These are phyloP conservation scores for Moesziomyces globuligerus DNA, from an alignment of 1,284 basidiomycete genomes.

Conservation along the genomic window DNA sequence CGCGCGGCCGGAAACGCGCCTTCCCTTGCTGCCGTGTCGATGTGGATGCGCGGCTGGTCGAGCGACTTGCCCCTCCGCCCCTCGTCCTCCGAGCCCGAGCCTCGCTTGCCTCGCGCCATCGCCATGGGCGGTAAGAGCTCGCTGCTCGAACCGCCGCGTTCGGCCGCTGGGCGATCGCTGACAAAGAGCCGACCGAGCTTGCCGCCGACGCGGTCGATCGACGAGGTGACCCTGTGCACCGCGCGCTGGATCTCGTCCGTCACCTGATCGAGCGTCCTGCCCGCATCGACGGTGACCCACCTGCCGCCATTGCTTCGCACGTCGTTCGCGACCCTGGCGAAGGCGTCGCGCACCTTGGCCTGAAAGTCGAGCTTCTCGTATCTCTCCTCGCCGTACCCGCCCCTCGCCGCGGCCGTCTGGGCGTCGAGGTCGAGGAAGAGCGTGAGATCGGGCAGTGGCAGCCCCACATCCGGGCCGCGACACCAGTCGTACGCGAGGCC, in stretches of 20 bases:
- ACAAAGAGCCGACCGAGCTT: slow-evolving; percentile 36
- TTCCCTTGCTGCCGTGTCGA: slow-evolving; percentile 12
- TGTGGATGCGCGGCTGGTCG: slow-evolving; percentile 17
- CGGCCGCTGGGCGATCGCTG: slow-evolving; percentile 15
- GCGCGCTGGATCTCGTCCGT: slow-evolving; percentile 47
- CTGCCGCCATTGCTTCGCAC: slow-evolving; percentile 39
- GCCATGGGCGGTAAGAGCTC: slow-evolving; percentile 20
- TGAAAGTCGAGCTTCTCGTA: slow-evolving; percentile 69
- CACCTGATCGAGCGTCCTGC: slow-evolving; percentile 57
- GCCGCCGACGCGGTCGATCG: slow-evolving; percentile 33
- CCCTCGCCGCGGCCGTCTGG: slow-evolving; percentile 77
- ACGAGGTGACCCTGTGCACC: slow-evolving; percentile 32
- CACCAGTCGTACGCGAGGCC: slow-evolving; percentile 79
- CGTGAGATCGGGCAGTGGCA: slow-evolving; percentile 88
- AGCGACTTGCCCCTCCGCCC: slow-evolving; percentile 18
- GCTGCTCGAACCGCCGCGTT: slow-evolving; percentile 21
- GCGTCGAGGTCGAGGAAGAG: slow-evolving; percentile 87
- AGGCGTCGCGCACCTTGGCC: slow-evolving; percentile 61
- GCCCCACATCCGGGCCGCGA: slow-evolving; percentile 80
- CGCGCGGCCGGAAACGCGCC: slow-evolving; percentile 22
- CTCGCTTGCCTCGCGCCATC: slow-evolving; percentile 14
- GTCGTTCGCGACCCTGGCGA: slow-evolving; percentile 49
- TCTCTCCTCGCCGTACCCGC: slow-evolving; percentile 88
- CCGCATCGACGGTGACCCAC: slow-evolving; percentile 60
- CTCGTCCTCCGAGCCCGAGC: slow-evolving; percentile 15